Evolutionary conservation across 495 filamentous ascomycete species (phyloP).

Genomic region (Clohesyomyces aquaticus): DNA sequence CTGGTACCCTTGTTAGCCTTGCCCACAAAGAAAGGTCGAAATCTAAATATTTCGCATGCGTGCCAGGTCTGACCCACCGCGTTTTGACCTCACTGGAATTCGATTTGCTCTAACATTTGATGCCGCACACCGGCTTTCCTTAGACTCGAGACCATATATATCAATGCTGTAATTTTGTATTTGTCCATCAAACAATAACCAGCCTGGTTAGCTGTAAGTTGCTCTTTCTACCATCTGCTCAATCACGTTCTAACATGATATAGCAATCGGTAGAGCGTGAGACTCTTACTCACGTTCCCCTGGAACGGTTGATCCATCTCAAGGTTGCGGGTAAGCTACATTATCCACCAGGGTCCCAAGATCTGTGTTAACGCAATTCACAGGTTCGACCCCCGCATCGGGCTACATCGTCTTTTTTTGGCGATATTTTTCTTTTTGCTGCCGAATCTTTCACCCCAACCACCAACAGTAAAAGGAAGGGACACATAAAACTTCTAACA

Average conservation of each 20-base stretch:
- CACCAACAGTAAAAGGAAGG: too few relatives aligned
- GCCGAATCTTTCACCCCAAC: background rate
- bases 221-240: background rate
- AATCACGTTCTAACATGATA: constrained; percentile 8
- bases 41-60: too few relatives aligned
- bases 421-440: background rate
- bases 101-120: too few relatives aligned
- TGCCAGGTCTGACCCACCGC: too few relatives aligned
- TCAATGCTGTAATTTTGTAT: too few relatives aligned
- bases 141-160: too few relatives aligned
- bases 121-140: too few relatives aligned
- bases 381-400: constrained; percentile 27
- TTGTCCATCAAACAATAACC: too few relatives aligned
- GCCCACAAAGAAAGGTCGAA: too few relatives aligned
- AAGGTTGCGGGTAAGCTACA: constrained; percentile 20
- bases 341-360: background rate
- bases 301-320: constrained; percentile 28
- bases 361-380: background rate
- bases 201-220: constrained; percentile 5
- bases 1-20: too few relatives aligned
- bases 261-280: constrained; percentile 44
- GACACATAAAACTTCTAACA: too few relatives aligned
- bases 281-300: constrained; percentile 37
- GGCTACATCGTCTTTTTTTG: constrained; percentile 14
- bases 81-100: too few relatives aligned